These are phyloP conservation scores for Hygrocybe punicea DNA, from an alignment of 768 basidiomycete species.

Conservation along the genomic window DNA sequence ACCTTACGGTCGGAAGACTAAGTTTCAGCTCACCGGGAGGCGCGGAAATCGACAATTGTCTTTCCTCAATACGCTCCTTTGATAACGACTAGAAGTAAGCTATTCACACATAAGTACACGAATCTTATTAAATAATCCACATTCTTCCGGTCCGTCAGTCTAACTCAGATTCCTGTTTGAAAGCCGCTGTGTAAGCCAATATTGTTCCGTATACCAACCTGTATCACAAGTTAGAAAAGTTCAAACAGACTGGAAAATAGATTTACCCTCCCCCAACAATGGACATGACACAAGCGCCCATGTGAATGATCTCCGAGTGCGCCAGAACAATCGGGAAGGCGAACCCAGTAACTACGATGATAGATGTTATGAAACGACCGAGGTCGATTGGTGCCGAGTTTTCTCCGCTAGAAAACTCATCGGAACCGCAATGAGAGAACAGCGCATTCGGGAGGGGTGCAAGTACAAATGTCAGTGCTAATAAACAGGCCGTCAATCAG, in stretches of 20 bases:
- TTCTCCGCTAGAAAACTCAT: slow-evolving; percentile 74
- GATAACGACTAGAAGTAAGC: background rate
- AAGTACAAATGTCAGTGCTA: slow-evolving; percentile 91
- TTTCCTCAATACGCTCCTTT: no score
- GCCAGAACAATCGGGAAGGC: slow-evolving; percentile 89
- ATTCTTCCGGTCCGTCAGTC: slow-evolving; percentile 42
- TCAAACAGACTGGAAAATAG: background rate
- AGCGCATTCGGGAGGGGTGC: slow-evolving; percentile 94
- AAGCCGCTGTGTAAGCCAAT: slow-evolving; percentile 78
- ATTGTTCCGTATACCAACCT: slow-evolving; percentile 91
- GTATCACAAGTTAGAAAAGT: slow-evolving; percentile 5
- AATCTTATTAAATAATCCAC: slow-evolving; percentile 10
- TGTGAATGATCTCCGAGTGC: slow-evolving; percentile 83
- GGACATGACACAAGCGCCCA: slow-evolving; percentile 88
- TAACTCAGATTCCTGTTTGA: slow-evolving; percentile 81
- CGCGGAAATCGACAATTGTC: no score
- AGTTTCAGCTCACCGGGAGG: no score
- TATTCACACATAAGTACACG: background rate
- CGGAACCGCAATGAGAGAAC: slow-evolving; percentile 87
- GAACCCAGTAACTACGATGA: slow-evolving; percentile 89
- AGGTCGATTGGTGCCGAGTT: slow-evolving; percentile 75
- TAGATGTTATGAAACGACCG: slow-evolving; percentile 89
- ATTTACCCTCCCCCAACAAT: slow-evolving; percentile 88
- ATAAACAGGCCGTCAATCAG: slow-evolving; percentile 1
- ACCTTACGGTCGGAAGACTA: background rate